phyloP scores from a whole-genome alignment of 306 rosid genomes.

The Bauhinia variegata region DNA sequence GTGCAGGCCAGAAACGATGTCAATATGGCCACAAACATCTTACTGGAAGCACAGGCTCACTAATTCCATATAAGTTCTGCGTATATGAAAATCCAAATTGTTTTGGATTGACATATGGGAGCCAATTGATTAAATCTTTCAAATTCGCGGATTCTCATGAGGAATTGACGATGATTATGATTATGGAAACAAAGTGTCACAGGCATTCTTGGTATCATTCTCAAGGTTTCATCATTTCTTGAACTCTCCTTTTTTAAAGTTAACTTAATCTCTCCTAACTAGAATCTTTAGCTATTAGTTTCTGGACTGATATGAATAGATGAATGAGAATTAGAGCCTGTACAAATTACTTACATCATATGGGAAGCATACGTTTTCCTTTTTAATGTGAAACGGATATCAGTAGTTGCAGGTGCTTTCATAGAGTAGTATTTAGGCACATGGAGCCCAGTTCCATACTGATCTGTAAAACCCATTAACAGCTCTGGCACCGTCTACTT shows the following conservation, averaged over 20 bases:
- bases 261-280: conserved; percentile 36
- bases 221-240: conserved; percentile 34
- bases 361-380: conserved; percentile 31
- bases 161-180: conserved; percentile 47
- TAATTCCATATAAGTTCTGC: conserved; percentile 34
- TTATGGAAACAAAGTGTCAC: conserved; percentile 28
- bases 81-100: conserved; percentile 28
- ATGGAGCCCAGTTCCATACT: conserved; percentile 3
- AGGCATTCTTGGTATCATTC: conserved; percentile 40
- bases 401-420: conserved; percentile 32
- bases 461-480: conserved; percentile 4
- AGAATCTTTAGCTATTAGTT: conserved; percentile 47
- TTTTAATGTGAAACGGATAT: conserved; percentile 25
- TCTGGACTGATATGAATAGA: conserved; percentile 35
- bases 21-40: conserved; percentile 91
- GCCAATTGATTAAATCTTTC: conserved; percentile 35
- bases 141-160: conserved; percentile 43
- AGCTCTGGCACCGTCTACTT: neutral
- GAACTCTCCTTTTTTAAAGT: neutral
- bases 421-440: conserved; percentile 20
- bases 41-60: conserved; percentile 82
- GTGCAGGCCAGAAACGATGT: conserved; percentile 90
- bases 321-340: conserved; percentile 50
- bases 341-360: conserved; percentile 52
- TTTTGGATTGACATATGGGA: conserved; percentile 35